A percentile compares a stretch with the other conserved stretches of the same genome.
Conservation (phyloP, 2,329 filamentous ascomycete genomes). For the Cladosporium sp. region DNA sequence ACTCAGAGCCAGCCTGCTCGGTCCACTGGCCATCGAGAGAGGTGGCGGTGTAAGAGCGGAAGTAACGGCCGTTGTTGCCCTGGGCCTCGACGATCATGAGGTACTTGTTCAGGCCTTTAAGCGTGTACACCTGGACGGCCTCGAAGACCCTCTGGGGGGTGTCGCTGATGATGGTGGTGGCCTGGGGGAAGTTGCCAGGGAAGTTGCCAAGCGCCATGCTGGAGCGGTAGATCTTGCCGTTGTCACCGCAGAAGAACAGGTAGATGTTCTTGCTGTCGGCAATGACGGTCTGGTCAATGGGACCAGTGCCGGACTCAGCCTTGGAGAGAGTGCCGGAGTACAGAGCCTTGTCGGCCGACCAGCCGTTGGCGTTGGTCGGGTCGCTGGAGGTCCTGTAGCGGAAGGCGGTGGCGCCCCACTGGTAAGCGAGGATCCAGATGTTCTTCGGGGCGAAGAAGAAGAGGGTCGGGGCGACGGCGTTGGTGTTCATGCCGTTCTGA, state of each 20-base stretch:
- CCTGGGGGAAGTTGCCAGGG: conserved; percentile 60
- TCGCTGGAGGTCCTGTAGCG: conserved; percentile 62
- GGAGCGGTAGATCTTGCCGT: conserved; percentile 66
- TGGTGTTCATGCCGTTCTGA: conserved; percentile 54
- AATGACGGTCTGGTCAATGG: conserved; percentile 66
- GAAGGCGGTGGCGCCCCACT: conserved; percentile 64
- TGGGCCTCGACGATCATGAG: conserved; percentile 69
- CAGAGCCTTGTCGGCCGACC: conserved; percentile 57
- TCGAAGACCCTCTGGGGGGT: conserved; percentile 63
- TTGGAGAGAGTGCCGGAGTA: conserved; percentile 56
- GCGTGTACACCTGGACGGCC: conserved; percentile 66
- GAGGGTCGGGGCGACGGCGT: conserved; percentile 61
- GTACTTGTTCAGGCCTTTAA: conserved; percentile 56
- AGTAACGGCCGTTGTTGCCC: conserved; percentile 61
- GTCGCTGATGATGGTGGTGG: conserved; percentile 56
- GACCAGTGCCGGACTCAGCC: conserved; percentile 51
- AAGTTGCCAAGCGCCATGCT: conserved; percentile 65
- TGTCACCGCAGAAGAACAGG: conserved; percentile 68
- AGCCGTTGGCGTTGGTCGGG: conserved; percentile 60
- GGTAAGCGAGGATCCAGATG: conserved; percentile 64
- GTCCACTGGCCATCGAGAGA: conserved; percentile 62
- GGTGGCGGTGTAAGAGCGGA: conserved; percentile 66
- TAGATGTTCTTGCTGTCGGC: conserved; percentile 65
- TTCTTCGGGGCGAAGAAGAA: conserved; percentile 65
- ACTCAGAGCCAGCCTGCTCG: conserved; percentile 57